Base-by-base conservation (phyloP, 2,329 filamentous ascomycete genomes). In the Graphium sp. region DNA sequence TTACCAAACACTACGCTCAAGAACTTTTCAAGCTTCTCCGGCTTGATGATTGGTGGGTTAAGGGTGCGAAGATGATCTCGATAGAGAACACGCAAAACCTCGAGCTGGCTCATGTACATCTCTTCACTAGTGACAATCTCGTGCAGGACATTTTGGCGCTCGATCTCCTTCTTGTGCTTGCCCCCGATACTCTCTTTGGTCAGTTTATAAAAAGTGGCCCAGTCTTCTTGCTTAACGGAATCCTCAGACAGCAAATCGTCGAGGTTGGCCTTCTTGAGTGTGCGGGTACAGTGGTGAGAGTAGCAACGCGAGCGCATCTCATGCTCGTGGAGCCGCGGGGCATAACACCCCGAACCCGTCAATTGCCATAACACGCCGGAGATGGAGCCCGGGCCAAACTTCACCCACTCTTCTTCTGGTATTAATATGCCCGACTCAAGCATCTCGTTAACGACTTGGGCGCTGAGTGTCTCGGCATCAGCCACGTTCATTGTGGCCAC, bases 401-500 rank as follows among this genome's bases (percentile, higher is more conserved):
- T 94, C 38, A 98, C 77, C 89, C 91, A 98, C 55, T 98, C 91
- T 49, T 98, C 89, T 19, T 94, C 87, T 10, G 76, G 74, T 5
- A 91, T 60, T 18, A 98, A 56, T 8, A 83, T 81, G 22, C 74
- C 76, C 7, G 76, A 72, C 15, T 69, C 64, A 38, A 87, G 68
- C 81, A 98, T 89, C 26, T 75, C 69, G 31, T 72, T 61, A 3
- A 92, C 74, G 1, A 93, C 80, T 22, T 71, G 72, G 33, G 70
- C 67, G 35, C 81, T 82, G 29, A 98, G 60, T 1, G 75, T 77
- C 48, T 98, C 89, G 1, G 89, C 89, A 58, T 98, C 91, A 5
- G 87, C 85, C 23, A 89, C 87, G 41, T 98, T 95, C 83, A 98
- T 94, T 1, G 84, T 98, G 1, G 89, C 85, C 1, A 98, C 84